These are phyloP conservation scores for Cryptococcus neoformans DNA, from an alignment of 1,284 basidiomycete species.

Conservation along the genomic window DNA sequence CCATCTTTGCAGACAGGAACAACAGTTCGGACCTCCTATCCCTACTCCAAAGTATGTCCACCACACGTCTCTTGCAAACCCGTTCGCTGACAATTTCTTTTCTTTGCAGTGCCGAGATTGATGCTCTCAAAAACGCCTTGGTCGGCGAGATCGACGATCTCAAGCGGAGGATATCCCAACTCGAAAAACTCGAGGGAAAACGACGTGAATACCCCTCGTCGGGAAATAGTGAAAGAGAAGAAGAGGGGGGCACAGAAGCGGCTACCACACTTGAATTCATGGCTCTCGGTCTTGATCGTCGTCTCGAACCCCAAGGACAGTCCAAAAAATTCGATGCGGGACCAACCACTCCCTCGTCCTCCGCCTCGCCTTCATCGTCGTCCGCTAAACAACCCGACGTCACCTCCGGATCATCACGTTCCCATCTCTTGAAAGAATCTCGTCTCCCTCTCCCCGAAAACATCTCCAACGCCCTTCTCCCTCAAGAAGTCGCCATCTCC, in stretches of 20 bases:
- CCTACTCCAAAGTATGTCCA: no score
- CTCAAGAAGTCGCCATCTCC: no score
- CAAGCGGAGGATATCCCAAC: conserved; percentile 3
- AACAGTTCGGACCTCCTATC: no score
- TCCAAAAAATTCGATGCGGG: background rate
- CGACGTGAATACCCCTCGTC: background rate
- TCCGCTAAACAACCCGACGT: conserved; percentile 16
- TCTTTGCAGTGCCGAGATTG: no score
- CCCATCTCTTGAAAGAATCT: no score
- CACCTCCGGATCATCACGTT: no score
- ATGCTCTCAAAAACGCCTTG: no score
- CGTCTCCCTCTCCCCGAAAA: no score
- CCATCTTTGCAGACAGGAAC: no score
- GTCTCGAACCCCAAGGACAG: conserved; percentile 1
- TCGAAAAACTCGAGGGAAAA: background rate
- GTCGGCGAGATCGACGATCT: conserved; percentile 7
- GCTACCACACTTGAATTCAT: conserved; percentile 27
- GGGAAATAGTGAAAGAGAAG: background rate
- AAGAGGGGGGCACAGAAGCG: conserved; percentile 13
- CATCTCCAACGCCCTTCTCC: no score
- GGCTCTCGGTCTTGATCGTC: conserved; percentile 20
- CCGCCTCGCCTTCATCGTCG: conserved; percentile 1
- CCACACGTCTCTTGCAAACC: no score
- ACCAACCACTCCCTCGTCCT: background rate
- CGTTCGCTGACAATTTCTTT: no score